Percentiles rank a stretch among this genome's conserved stretches.
These are phyloP conservation scores for Actinomortierella wolfii DNA, from an alignment of 371 early-diverging fungal species.

Conservation along the genomic window DNA sequence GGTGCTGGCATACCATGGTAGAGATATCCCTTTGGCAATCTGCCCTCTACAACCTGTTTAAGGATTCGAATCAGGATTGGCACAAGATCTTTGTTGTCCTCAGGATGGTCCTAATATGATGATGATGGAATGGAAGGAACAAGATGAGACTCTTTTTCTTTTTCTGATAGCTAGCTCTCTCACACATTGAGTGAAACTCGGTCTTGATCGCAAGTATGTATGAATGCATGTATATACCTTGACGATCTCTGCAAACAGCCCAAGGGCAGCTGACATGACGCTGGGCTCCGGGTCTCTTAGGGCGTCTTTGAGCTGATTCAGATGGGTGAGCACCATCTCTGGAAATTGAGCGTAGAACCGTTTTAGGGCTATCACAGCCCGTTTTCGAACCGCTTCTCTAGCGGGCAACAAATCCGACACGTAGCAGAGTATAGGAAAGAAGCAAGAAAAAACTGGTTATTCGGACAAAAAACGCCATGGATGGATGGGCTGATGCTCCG, in stretches of 20 bases:
- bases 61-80: conserved; percentile 29
- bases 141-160: too few relatives aligned
- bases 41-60: conserved; percentile 38
- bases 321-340: conserved; percentile 26
- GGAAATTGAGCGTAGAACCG: conserved; percentile 26
- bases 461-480: background rate
- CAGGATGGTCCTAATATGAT: conserved; percentile 17
- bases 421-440: too few relatives aligned
- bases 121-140: too few relatives aligned
- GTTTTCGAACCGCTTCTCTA: conserved; percentile 44
- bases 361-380: conserved; percentile 36
- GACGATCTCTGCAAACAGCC: conserved; percentile 22
- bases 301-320: conserved; percentile 23
- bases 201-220: too few relatives aligned
- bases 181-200: too few relatives aligned
- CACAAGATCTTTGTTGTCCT: conserved; percentile 19
- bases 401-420: too few relatives aligned
- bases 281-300: conserved; percentile 42
- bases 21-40: conserved; percentile 36
- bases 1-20: conserved; percentile 44
- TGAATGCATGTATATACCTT: too few relatives aligned
- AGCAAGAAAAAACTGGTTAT: background rate
- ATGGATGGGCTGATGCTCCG: background rate
- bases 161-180: too few relatives aligned
- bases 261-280: conserved; percentile 45